Base-by-base conservation (phyloP, 306 rosid species). In the Canavalia gladiata region DNA sequence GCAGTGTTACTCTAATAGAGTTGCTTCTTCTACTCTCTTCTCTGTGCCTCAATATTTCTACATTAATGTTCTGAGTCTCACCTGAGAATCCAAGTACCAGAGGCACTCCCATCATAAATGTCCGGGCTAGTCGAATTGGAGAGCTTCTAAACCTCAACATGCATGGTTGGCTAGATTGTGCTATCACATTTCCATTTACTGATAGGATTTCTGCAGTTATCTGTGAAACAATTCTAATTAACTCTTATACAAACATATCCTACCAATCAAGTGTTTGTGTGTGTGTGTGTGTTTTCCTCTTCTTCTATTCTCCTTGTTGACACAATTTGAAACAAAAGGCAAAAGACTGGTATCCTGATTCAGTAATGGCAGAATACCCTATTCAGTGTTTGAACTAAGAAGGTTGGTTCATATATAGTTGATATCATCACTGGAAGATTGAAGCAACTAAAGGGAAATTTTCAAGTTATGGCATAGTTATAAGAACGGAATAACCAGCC, bases 71-170 rank as follows among this genome's bases (percentile, higher is more conserved):
- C 50, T 95, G 99, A 10, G 93, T 87, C 68, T 95, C 98, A 0
- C 68, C 76, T 7, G 91, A 74, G 46, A 93, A 67, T 85, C 96
- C 99, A 0, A 95, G 83, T 28, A 93, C 39, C 11, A 93, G 47
- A 11, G 98, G 99, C n/a, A 91, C 18, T 1, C 94, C 87, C 87
- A 86, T 79, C 2, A 91, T 58, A 29, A 90, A 46, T 31, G 92
- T 95, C 12, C 93, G 76, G 1, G 92, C 86, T 0, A 91, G 72
- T 80, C 92, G 90, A 78, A 91, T 65, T 0, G 98, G 97, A 0
- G 80, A 77, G 87, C 98, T 95, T 84, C 94, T 74, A 57, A 83
- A 93, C 58, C 93, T 64, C 51, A 95, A 72, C 97, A 95, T 93
- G 85, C 92, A 90, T 28, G 99, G 94, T 57, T 81, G 89, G 84